Base-by-base conservation (phyloP, 306 rosid species). In the Quercus wislizeni region DNA sequence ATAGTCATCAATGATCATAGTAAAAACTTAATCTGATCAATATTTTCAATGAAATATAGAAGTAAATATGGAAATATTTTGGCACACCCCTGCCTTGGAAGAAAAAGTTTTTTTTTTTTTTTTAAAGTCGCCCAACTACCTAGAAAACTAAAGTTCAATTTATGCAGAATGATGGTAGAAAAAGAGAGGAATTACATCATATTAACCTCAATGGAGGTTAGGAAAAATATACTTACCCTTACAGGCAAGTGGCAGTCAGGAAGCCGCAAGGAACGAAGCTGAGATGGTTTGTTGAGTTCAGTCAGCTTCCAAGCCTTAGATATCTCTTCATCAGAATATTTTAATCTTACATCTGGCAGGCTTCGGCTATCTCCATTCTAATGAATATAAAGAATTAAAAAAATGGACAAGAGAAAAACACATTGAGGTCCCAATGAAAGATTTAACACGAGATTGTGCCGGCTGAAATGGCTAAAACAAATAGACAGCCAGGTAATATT, bases 381-480 rank as follows among this genome's bases (percentile, higher is more conserved):
- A 85, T 23, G 74, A 59, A 73, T n/a, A 5, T 81, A 73, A 75
- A 77, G 58, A 15, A 28, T 57, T 12, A 55, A 78, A 80, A 49
- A 49, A 49, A 10, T 49, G 54, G 54, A 49, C 54, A 10, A 10
- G 5, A 49, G 46, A 49, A 49, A 49, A 49, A 49, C 54, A 49
- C 54, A 12, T 11, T 49, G 54, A 49, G 54, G 17, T 49, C 54
- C 54, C 54, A 49, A 70, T 56, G 30, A 23, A 59, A 59, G 12
- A 46, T 80, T 73, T 23, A 78, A 77, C 14, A 6, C 15, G 43
- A 59, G 21, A 30, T 71, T 92, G 92, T 59, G 98, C 80, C 41
- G 94, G 89, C 91, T 92, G 99, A 88, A 95, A 95, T 52, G 99
- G 98, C 99, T 95, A 71, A 87, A 67, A 64, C 61, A 82, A 27